phyloP scores from a whole-genome alignment of 768 basidiomycete genomes.

The Nidularia pulvinata region DNA sequence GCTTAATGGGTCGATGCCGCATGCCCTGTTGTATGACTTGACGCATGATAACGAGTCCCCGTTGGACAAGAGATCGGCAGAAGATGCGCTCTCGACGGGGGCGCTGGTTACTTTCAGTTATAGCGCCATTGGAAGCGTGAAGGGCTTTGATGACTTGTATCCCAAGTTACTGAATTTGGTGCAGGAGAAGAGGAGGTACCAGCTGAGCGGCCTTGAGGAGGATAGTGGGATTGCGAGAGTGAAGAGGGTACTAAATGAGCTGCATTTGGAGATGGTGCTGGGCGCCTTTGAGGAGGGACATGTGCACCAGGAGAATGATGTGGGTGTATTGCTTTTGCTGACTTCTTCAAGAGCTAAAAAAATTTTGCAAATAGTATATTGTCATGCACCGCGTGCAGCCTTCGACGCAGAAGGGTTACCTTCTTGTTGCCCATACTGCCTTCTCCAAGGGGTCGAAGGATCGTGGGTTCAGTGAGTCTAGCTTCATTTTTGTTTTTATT shows the following conservation, averaged over 20 bases:
- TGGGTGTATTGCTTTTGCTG: conserved; percentile 34
- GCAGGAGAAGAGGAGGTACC: conserved; percentile 78
- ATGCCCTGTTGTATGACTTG: conserved; percentile 92
- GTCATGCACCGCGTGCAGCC: conserved; percentile 93
- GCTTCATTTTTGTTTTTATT: neutral
- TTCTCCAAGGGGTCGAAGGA: conserved; percentile 84
- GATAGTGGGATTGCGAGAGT: conserved; percentile 55
- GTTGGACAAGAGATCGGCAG: conserved; percentile 86
- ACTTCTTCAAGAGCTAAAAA: neutral
- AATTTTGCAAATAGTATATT: conserved; percentile 70
- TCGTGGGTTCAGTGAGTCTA: conserved; percentile 71
- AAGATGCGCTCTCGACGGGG: conserved; percentile 94
- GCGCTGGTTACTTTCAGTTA: conserved; percentile 91
- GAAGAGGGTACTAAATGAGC: conserved; percentile 77
- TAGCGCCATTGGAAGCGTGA: conserved; percentile 90
- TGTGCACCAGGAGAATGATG: conserved; percentile 96
- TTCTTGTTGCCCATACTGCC: conserved; percentile 91
- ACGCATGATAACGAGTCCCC: conserved; percentile 99
- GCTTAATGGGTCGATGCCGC: conserved; percentile 84
- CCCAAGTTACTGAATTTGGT: conserved; percentile 94
- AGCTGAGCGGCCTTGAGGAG: conserved; percentile 57
- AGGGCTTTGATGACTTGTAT: conserved; percentile 97
- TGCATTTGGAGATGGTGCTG: conserved; percentile 94
- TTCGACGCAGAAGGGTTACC: conserved; percentile 84
- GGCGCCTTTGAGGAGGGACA: conserved; percentile 89